phyloP scores from a whole-genome alignment of 1,139 yeast genomes.

The Arxiozyma bovina region DNA sequence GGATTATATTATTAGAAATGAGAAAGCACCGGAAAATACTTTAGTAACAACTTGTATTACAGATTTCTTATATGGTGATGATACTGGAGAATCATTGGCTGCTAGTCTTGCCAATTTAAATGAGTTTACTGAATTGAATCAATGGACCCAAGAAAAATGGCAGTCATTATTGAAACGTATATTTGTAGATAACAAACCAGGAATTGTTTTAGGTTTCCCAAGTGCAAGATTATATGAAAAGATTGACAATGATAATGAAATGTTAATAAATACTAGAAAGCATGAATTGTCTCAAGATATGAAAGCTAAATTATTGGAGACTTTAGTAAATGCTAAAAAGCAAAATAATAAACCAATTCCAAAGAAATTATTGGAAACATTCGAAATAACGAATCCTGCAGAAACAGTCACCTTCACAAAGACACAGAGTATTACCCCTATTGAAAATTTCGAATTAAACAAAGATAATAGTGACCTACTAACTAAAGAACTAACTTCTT shows the following conservation, averaged over 20 bases:
- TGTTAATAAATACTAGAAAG: constrained; percentile 42
- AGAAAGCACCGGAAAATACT: constrained; percentile 48
- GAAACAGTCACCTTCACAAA: constrained; percentile 58
- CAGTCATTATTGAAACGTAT: constrained; percentile 42
- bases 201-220: constrained; percentile 67
- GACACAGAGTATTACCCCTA: constrained; percentile 47
- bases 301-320: constrained; percentile 41
- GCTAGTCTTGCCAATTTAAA: constrained; percentile 45
- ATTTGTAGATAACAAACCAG: constrained; percentile 60
- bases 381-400: constrained; percentile 67
- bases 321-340: constrained; percentile 52
- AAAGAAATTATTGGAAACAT: constrained; percentile 46
- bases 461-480: constrained; percentile 20
- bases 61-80: constrained; percentile 69
- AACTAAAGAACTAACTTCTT: constrained; percentile 28
- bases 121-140: constrained; percentile 50
- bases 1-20: constrained; percentile 56
- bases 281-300: constrained; percentile 53
- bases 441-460: constrained; percentile 27
- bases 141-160: constrained; percentile 71
- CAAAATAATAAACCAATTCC: constrained; percentile 74
- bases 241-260: constrained; percentile 44
- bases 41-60: constrained; percentile 62
- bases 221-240: constrained; percentile 52
- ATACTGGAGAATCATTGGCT: constrained; percentile 49